These are phyloP conservation scores for Cyclanthera cordifolia DNA, from an alignment of 306 rosid genomes.

Conservation along the genomic window DNA sequence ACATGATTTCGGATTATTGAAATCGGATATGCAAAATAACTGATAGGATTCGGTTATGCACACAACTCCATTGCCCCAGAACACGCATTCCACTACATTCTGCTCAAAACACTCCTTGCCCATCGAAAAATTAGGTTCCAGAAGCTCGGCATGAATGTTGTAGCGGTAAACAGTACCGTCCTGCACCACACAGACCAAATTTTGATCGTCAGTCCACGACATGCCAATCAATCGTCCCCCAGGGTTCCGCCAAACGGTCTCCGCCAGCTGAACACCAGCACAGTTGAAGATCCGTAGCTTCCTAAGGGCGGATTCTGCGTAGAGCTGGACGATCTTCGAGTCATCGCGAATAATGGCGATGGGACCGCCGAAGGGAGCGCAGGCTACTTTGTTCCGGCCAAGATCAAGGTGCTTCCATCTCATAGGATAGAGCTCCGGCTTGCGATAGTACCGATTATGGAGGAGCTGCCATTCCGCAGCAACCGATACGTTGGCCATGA, in stretches of 20 bases:
- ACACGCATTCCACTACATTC: slow-evolving; percentile 73
- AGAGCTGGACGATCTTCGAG: slow-evolving; percentile 96
- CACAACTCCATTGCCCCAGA: slow-evolving; percentile 81
- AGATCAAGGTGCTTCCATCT: slow-evolving; percentile 75
- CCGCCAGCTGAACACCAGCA: slow-evolving; percentile 57
- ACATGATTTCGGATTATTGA: slow-evolving; percentile 39
- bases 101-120: slow-evolving; percentile 74
- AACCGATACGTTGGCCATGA: slow-evolving; percentile 83
- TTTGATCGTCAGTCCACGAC: slow-evolving; percentile 85
- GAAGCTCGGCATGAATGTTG: slow-evolving; percentile 44
- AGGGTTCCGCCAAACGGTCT: slow-evolving; percentile 70
- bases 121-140: slow-evolving; percentile 67
- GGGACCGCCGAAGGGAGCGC: slow-evolving; percentile 86
- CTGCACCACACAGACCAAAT: slow-evolving; percentile 66
- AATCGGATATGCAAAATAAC: slow-evolving; percentile 60
- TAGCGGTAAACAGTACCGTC: slow-evolving; percentile 86
- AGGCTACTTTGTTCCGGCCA: slow-evolving; percentile 78
- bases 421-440: slow-evolving; percentile 72
- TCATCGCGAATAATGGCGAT: slow-evolving; percentile 91
- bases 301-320: slow-evolving; percentile 85
- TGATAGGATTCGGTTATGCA: slow-evolving; percentile 63
- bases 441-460: slow-evolving; percentile 80
- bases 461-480: slow-evolving; percentile 99
- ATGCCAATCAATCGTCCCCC: slow-evolving; percentile 72
- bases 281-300: slow-evolving; percentile 82